Conservation (phyloP, 768 basidiomycete genomes). For the Lactarius quietus region DNA sequence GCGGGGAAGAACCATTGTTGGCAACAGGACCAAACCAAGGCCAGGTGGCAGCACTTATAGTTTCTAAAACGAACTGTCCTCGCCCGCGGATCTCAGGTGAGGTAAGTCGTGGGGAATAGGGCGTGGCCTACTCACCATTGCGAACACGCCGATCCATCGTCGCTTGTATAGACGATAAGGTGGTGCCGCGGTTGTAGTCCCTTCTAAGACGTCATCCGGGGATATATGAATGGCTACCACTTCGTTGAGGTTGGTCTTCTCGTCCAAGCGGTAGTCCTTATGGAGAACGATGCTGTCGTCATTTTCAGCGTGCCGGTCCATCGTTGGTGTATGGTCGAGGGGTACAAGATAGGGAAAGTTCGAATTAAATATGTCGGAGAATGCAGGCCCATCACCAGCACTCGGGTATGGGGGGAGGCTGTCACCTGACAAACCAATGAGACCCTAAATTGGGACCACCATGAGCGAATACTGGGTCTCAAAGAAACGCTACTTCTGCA, state of each 20-base stretch:
- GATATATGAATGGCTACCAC: background rate
- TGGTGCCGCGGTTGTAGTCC: background rate
- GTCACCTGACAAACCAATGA: background rate
- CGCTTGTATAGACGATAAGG: constrained; percentile 64
- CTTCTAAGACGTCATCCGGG: background rate
- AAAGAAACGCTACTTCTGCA: constrained; percentile 90
- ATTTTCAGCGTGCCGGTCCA: background rate
- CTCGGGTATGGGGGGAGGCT: too few species aligned
- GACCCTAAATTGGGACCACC: constrained; percentile 20
- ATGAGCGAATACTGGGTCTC: constrained; percentile 96
- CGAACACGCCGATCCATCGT: constrained; percentile 62
- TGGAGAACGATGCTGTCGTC: background rate
- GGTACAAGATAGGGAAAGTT: too few species aligned
- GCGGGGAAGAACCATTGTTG: constrained; percentile 48
- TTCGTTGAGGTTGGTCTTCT: background rate
- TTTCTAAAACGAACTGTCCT: constrained; percentile 54
- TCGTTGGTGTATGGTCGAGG: background rate
- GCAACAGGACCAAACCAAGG: constrained; percentile 87
- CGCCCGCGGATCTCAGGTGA: background rate
- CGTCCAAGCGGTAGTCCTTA: too few species aligned
- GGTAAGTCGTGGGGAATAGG: background rate
- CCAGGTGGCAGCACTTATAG: constrained; percentile 59
- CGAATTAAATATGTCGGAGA: background rate
- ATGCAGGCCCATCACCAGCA: too few species aligned
- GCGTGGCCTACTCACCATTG: constrained; percentile 57